Base-by-base conservation (phyloP, 345 rosid species). In the Litchi chinensis region DNA sequence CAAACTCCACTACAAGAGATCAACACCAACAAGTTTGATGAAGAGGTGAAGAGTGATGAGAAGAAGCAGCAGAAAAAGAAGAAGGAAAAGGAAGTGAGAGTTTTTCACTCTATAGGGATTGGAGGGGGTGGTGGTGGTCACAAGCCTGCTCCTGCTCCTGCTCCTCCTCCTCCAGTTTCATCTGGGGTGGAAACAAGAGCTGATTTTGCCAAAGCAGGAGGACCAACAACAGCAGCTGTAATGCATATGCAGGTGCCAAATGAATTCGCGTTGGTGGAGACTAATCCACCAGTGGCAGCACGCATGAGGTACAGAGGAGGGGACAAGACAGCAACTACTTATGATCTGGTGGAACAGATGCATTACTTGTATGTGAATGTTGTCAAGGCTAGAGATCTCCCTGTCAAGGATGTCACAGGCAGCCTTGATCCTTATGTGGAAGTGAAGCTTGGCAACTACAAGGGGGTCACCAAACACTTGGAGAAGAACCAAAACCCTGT, bases 281-380 rank as follows among this genome's bases (percentile, higher is more conserved):
- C 98, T 1, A 85, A 85, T 21, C 99, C 98, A 37, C 98, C 94
- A 1, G 68, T 94, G 70, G 98, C 98, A 6, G 98, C 95, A 26
- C 90, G 93, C 5, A 78, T 77, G 76, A 63, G 92, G 6, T 90
- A 85, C 91, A 48, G 91, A 21, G 88, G 93, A 32, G 91, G 93
- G 21, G 95, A 94, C 81, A 94, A 91, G 86, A 89, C 88, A 15
- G 71, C 93, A 8, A 89, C 87, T 83, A 96, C 97, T 4, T 94
- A 94, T 73, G 98, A 96, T 64, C 89, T 96, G 54, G 99, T 96
- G 6, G 98, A 94, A 87, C 93, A 89, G 88, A 96, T 94, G 98
- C 92, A 89, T 50, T 96, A 82, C 82, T 87, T 96, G 52, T 96
- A 91, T 79, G 98, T 93, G 24, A 88, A 84, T 79, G 99, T 96